phyloP scores from a whole-genome alignment of 306 rosid species.

The Hippophae gyantsensis region DNA sequence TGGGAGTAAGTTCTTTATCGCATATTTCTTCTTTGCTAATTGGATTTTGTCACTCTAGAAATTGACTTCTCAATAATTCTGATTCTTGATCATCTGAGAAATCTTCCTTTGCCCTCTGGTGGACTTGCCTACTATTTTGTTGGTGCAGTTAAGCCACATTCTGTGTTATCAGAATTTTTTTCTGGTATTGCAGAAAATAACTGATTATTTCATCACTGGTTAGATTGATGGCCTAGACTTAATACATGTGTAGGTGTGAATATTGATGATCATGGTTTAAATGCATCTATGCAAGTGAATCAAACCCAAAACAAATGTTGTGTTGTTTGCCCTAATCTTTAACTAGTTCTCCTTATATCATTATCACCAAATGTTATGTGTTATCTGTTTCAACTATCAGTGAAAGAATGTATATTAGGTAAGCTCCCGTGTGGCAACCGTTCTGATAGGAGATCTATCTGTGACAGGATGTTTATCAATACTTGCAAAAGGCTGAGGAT shows the following conservation, averaged over 20 bases:
- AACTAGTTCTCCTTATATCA: slow-evolving; percentile 3
- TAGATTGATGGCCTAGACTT: too few species aligned
- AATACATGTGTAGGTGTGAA: too few species aligned
- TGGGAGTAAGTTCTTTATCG: slow-evolving; percentile 60
- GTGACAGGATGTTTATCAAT: slow-evolving; percentile 67
- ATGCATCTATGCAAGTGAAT: too few species aligned
- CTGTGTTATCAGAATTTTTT: too few species aligned
- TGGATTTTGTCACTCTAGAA: not conserved
- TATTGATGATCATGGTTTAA: too few species aligned
- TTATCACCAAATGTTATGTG: not conserved
- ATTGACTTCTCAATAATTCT: not conserved
- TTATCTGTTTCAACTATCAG: not conserved
- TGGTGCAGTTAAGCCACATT: too few species aligned
- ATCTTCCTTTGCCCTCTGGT: too few species aligned
- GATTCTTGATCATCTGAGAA: too few species aligned
- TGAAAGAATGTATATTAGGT: slow-evolving; percentile 2
- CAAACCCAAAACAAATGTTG: too few species aligned
- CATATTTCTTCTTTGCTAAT: slow-evolving; percentile 11
- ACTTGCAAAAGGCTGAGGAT: slow-evolving; percentile 81
- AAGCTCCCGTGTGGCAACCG: not conserved
- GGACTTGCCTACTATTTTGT: too few species aligned
- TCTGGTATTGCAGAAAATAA: too few species aligned
- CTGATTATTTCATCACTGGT: too few species aligned
- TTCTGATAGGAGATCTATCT: slow-evolving; percentile 10
- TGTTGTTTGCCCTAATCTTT: not conserved